phyloP scores from a whole-genome alignment of 2,329 filamentous ascomycete genomes.

The Aspergillus brasiliensis region DNA sequence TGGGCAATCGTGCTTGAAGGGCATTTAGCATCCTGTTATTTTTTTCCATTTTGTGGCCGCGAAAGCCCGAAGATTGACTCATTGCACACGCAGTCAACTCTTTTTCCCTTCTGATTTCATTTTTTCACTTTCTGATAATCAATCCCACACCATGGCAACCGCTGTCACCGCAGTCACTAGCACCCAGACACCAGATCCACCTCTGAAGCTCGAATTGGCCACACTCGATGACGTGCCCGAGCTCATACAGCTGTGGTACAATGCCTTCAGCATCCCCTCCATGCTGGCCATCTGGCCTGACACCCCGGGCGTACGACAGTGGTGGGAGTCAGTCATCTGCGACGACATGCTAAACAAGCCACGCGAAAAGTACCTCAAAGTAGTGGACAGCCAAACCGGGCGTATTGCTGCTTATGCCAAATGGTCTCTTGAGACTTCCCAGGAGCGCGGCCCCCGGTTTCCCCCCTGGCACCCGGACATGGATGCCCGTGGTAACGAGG shows the following conservation, averaged over 20 bases:
- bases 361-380: constrained; percentile 28
- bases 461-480: constrained; percentile 30
- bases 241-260: constrained; percentile 29
- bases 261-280: constrained; percentile 25
- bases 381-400: constrained; percentile 24
- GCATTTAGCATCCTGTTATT: too few species aligned
- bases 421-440: constrained; percentile 30
- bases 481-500: constrained; percentile 17
- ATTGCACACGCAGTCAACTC: too few species aligned
- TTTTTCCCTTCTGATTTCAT: too few species aligned
- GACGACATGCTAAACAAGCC: constrained; percentile 28
- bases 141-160: background rate
- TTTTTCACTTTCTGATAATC: background rate
- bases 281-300: constrained; percentile 28
- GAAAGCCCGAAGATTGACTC: too few species aligned
- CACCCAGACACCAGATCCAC: background rate
- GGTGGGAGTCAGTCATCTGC: constrained; percentile 26
- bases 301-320: constrained; percentile 30
- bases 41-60: too few species aligned
- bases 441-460: constrained; percentile 30
- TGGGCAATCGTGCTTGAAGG: too few species aligned
- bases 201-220: constrained; percentile 15
- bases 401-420: constrained; percentile 32
- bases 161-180: background rate
- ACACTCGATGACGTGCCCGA: constrained; percentile 27